Base-by-base conservation (phyloP, 1,284 basidiomycete genomes). In the Moesziomyces globuligerus region DNA sequence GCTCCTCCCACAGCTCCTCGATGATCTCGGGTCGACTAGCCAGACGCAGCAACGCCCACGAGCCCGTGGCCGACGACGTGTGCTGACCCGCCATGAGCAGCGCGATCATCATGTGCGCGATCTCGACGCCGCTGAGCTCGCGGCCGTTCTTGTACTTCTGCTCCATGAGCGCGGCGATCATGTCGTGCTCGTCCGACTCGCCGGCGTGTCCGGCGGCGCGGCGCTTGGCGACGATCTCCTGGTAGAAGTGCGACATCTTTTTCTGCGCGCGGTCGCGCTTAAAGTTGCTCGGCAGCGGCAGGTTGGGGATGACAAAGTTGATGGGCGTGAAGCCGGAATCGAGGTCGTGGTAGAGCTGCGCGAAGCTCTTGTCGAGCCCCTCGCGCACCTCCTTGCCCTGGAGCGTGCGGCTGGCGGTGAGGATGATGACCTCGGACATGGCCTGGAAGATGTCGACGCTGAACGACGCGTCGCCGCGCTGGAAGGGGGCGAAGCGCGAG, bases 221-320 rank as follows among this genome's bases (percentile, higher is more conserved):
- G 49, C 96, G 89, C 76, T 90, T 90, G 78, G 87, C 85, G 77
- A 98, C 90, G 76, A 98, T 96, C 55, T 89, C 87, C 57, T 93
- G 86, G 81, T 98, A 99, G 83, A 98, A 98, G 46, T 92, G 88
- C 78, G 90, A 90, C 91, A 99, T 96, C 81, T 92, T 92, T 84
- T 89, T 87, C 78, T 98, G 94, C 2, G 96, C 96, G 34, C 85
- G 85, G 80, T 99, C 96, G 41, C 96, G 88, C 82, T 87, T 87
- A 61, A 89, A 87, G 85, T 98, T 97, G 77, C 89, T 91, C 39
- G 91, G 90, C 62, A 98, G 85, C 20, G 96, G 96, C 66, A 98
- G 85, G 82, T 92, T 93, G 48, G 94, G 92, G 85, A 98, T 94
- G 83, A 97, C 86, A 85, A 96, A 95, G 85, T 98, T 82, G 60